Percentiles rank a stretch among this genome's conserved stretches.
phyloP scores from a whole-genome alignment of 2,329 filamentous ascomycete genomes.

The Lachnellula subtilissima region DNA sequence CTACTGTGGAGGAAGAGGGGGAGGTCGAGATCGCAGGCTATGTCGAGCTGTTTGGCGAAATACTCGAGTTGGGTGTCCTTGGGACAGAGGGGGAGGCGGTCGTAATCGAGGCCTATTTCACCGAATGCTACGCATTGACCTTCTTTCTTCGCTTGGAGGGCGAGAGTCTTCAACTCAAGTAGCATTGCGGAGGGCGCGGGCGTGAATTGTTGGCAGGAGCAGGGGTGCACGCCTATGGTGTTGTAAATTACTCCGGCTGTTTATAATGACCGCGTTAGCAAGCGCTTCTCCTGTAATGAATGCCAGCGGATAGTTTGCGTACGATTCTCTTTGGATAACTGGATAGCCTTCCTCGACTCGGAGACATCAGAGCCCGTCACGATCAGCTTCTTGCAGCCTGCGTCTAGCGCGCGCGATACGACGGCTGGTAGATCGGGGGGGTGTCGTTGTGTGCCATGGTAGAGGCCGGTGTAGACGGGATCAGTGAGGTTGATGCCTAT shows the following conservation, averaged over 20 bases:
- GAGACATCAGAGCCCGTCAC: slow-evolving; percentile 84
- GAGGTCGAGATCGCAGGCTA: slow-evolving; percentile 52
- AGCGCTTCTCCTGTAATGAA: slow-evolving; percentile 23
- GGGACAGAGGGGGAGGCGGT: slow-evolving; percentile 77
- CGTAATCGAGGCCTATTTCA: slow-evolving; percentile 95
- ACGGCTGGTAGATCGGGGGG: slow-evolving; percentile 71
- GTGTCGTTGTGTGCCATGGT: slow-evolving; percentile 74
- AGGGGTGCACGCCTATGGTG: slow-evolving; percentile 92
- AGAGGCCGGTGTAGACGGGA: slow-evolving; percentile 78
- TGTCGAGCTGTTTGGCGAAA: slow-evolving; percentile 64
- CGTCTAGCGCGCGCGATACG: slow-evolving; percentile 68
- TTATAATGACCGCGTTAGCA: slow-evolving; percentile 11
- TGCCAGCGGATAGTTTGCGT: slow-evolving; percentile 10
- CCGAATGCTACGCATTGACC: slow-evolving; percentile 67
- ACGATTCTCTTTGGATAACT: slow-evolving; percentile 72
- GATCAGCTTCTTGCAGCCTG: slow-evolving; percentile 85
- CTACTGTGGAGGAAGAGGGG: slow-evolving; percentile 91
- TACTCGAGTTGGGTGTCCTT: slow-evolving; percentile 77
- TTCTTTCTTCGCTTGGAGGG: slow-evolving; percentile 46
- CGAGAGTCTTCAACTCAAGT: slow-evolving; percentile 57
- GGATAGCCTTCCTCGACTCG: slow-evolving; percentile 70
- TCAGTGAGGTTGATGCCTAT: slow-evolving; percentile 96
- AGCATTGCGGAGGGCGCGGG: slow-evolving; percentile 48
- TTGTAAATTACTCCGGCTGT: slow-evolving; percentile 77
- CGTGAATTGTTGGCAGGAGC: slow-evolving; percentile 76